Evolutionary conservation across 768 basidiomycete genomes (phyloP).

Genomic region (Boletus rubroflammeus): DNA sequence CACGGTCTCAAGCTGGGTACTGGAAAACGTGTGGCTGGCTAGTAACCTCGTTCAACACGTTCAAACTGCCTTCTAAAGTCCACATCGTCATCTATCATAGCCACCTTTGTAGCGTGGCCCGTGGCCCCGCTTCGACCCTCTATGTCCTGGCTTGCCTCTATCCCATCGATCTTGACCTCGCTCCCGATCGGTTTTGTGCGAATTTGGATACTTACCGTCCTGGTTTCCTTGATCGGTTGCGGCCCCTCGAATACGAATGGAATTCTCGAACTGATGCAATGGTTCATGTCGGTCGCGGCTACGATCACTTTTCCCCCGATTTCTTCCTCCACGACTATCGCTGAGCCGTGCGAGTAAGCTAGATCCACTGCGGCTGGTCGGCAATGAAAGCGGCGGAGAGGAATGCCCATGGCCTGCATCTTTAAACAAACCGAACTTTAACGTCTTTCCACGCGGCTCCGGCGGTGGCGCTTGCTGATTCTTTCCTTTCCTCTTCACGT

Average conservation of each 20-base stretch:
- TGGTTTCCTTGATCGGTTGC: constrained; percentile 17
- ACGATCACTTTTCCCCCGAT: constrained; percentile 4
- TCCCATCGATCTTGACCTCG: constrained; percentile 20
- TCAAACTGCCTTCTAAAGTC: constrained; percentile 1
- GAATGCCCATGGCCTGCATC: constrained; percentile 26
- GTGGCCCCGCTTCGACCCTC: constrained; percentile 19
- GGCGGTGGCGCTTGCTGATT: constrained; percentile 10
- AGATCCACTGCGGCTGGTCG: constrained; percentile 18
- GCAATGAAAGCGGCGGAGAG: constrained; percentile 11
- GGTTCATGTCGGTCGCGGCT: constrained; percentile 4
- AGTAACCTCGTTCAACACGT: neutral
- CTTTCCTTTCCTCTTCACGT: constrained; percentile 28
- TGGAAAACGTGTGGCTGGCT: constrained; percentile 1
- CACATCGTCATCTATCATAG: constrained; percentile 51
- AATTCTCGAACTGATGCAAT: constrained; percentile 1
- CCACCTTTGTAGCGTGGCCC: constrained; percentile 51
- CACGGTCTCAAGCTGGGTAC: constrained; percentile 1
- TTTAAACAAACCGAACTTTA: constrained; percentile 37
- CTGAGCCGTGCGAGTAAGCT: constrained; percentile 38
- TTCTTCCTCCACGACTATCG: constrained; percentile 7
- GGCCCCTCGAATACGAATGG: constrained; percentile 32
- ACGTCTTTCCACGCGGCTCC: constrained; percentile 28
- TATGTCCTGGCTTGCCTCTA: constrained; percentile 21
- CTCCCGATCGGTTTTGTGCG: constrained; percentile 11
- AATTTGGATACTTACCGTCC: constrained; percentile 9